Conservation (phyloP, 129 eudicot genomes). For the Artemisia annua region DNA sequence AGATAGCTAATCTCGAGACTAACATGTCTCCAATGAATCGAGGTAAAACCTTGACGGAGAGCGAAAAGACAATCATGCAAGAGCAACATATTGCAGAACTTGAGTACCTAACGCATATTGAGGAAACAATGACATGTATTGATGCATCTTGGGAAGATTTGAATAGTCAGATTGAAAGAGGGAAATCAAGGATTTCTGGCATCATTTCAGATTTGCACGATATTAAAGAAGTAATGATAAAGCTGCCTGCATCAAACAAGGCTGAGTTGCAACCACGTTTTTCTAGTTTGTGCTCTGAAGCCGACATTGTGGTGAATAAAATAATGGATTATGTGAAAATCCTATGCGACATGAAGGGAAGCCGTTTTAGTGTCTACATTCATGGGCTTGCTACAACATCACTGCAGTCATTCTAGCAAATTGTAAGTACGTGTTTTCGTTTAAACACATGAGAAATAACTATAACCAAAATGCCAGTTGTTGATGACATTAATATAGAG, state of each 20-base stretch:
- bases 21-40: neutral
- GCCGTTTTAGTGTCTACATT: neutral
- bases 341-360: neutral
- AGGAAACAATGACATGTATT: neutral
- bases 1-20: neutral
- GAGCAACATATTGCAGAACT: too few relatives aligned
- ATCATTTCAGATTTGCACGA: neutral
- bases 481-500: neutral
- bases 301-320: neutral
- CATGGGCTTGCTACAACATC: neutral
- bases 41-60: neutral
- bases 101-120: neutral
- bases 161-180: neutral
- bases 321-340: neutral
- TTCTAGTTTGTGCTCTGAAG: neutral
- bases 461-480: neutral
- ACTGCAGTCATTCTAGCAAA: neutral
- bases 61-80: too few relatives aligned
- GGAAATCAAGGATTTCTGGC: neutral
- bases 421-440: neutral
- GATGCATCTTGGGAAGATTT: neutral
- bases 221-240: neutral
- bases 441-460: neutral
- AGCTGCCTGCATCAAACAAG: constrained; percentile 2
- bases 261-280: neutral